phyloP scores from a whole-genome alignment of 2,329 filamentous ascomycete genomes.

The Chrysosporium keratinophilum region DNA sequence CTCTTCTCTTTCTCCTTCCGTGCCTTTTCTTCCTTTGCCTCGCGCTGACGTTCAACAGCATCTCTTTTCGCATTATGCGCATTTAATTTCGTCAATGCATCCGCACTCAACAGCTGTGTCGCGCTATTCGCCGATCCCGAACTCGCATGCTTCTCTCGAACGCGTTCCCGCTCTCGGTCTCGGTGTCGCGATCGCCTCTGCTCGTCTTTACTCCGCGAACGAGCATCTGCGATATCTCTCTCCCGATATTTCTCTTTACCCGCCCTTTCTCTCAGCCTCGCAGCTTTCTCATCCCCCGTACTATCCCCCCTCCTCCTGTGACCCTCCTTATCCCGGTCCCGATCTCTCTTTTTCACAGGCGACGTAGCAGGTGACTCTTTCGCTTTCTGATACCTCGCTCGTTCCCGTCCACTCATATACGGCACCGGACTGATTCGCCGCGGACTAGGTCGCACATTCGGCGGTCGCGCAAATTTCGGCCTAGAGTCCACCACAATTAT shows the following conservation, averaged over 20 bases:
- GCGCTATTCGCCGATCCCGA: constrained; percentile 36
- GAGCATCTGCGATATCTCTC: constrained; percentile 12
- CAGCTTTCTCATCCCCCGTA: constrained; percentile 22
- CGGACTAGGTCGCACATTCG: constrained; percentile 20
- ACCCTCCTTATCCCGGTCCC: constrained; percentile 27
- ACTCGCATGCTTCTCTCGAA: constrained; percentile 30
- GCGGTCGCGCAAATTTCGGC: constrained; percentile 24
- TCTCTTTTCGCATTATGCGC: constrained; percentile 49
- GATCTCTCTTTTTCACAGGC: constrained; percentile 28
- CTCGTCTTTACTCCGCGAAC: constrained; percentile 4
- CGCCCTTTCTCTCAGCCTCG: constrained; percentile 19
- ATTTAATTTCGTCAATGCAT: constrained; percentile 57
- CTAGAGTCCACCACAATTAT: constrained; percentile 22
- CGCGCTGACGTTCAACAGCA: constrained; percentile 36
- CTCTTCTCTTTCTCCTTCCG: constrained; percentile 29
- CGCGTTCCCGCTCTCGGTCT: constrained; percentile 13
- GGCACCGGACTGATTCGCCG: constrained; percentile 8
- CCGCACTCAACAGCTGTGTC: constrained; percentile 38
- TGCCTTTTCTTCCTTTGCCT: constrained; percentile 23
- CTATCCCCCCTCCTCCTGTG: constrained; percentile 23
- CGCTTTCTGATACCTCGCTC: constrained; percentile 20
- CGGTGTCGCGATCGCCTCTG: neutral
- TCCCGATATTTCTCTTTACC: constrained; percentile 18
- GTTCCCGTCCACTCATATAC: constrained; percentile 5
- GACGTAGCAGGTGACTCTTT: constrained; percentile 31